Percentiles rank a stretch among this genome's conserved stretches.
Evolutionary conservation across 345 rosid species (phyloP).

Genomic region (Triadica sebifera): DNA sequence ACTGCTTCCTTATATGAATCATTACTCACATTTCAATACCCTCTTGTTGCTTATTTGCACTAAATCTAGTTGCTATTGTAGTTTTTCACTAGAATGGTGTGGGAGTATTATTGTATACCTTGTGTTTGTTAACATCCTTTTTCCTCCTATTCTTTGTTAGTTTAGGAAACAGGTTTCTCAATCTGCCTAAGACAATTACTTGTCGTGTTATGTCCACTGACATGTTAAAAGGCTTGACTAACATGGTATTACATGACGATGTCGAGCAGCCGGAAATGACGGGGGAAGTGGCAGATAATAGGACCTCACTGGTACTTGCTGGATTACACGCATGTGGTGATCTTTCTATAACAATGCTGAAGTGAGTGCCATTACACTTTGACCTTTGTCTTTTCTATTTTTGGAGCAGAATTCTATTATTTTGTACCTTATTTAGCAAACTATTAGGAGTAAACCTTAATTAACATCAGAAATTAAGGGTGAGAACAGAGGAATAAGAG

Average conservation of each 20-base stretch:
- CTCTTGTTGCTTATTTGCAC: background rate
- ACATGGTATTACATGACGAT: constrained; percentile 32
- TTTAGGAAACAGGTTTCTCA: constrained; percentile 50
- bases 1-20: background rate
- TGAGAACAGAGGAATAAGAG: too few species aligned
- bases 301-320: constrained; percentile 68
- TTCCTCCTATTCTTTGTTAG: constrained; percentile 42
- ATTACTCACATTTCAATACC: background rate
- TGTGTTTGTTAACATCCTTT: constrained; percentile 25
- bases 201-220: constrained; percentile 62
- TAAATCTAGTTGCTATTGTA: background rate
- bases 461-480: too few species aligned
- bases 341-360: constrained; percentile 88
- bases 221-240: constrained; percentile 57
- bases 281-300: constrained; percentile 26
- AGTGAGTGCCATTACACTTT: constrained; percentile 43
- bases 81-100: constrained; percentile 8
- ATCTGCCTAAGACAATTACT: constrained; percentile 68
- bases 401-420: background rate
- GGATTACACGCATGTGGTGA: constrained; percentile 99
- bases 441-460: too few species aligned
- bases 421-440: background rate
- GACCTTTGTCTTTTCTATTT: background rate
- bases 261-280: constrained; percentile 26
- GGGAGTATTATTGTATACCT: constrained; percentile 12